A percentile compares a stretch with the other conserved stretches of the same genome.
phyloP scores from a whole-genome alignment of 257 asterid genomes.

The Eucommia ulmoides region DNA sequence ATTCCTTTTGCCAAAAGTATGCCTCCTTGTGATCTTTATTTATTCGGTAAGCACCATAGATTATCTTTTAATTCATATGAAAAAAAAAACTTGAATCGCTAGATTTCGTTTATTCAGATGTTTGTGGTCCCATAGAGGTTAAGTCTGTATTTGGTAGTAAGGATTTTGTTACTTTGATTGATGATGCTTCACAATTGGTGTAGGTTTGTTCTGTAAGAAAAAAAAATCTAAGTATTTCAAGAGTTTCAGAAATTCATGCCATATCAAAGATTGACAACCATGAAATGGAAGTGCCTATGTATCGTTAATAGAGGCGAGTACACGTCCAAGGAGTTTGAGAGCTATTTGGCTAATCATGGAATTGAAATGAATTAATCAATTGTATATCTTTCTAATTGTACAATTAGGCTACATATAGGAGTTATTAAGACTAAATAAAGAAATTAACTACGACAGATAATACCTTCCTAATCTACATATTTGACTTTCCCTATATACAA shows the following conservation, averaged over 20 bases:
- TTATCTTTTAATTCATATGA: neutral
- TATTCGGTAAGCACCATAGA: neutral
- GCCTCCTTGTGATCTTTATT: neutral
- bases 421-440: no score
- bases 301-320: no score
- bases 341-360: no score
- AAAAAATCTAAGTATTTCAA: neutral
- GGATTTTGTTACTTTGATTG: neutral
- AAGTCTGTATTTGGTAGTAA: neutral
- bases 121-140: neutral
- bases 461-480: no score
- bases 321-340: no score
- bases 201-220: neutral
- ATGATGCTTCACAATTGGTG: neutral
- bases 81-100: neutral
- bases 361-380: no score
- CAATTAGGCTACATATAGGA: no score
- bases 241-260: no score
- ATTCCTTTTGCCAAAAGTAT: neutral
- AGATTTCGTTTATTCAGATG: neutral
- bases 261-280: neutral
- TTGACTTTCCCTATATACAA: no score
- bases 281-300: neutral
- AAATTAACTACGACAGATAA: no score
- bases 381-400: no score